phyloP scores from a whole-genome alignment of 176 grass and related monocot genomes.

The Poa annua region DNA sequence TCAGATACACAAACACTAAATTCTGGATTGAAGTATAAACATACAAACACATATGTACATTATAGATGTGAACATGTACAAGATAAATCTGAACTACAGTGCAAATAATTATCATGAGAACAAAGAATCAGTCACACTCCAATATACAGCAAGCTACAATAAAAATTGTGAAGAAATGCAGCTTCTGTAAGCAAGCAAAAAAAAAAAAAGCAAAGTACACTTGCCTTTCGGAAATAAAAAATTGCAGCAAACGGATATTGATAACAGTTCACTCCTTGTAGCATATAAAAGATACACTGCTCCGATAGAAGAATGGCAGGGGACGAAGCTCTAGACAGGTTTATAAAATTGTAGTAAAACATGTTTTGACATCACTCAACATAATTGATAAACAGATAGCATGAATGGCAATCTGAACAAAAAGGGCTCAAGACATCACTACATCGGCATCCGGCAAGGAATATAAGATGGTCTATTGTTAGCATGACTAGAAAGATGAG shows the following conservation, averaged over 20 bases:
- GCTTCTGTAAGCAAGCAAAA: not conserved
- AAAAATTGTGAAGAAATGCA: not conserved
- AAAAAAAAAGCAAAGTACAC: not conserved
- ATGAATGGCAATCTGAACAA: not conserved
- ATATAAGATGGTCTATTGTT: not conserved
- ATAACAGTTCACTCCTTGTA: not conserved
- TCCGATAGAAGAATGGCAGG: not conserved
- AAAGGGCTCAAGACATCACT: not conserved
- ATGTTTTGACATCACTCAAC: not conserved
- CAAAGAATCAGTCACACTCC: not conserved
- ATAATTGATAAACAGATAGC: not conserved
- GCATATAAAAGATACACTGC: not conserved
- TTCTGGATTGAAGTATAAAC: constrained; percentile 12
- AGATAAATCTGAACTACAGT: constrained; percentile 1
- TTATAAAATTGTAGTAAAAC: not conserved
- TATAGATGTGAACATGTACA: not conserved
- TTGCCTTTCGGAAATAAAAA: not conserved
- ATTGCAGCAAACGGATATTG: not conserved
- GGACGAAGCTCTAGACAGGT: constrained; percentile 1
- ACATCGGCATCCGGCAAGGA: not conserved
- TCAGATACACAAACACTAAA: constrained; percentile 37
- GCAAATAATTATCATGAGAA: not conserved
- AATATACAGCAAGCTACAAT: not conserved
- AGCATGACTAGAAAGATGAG: not conserved
- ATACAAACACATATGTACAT: not conserved